These are phyloP conservation scores for Eucalyptus erythrocorys DNA, from an alignment of 345 rosid genomes.

Conservation along the genomic window DNA sequence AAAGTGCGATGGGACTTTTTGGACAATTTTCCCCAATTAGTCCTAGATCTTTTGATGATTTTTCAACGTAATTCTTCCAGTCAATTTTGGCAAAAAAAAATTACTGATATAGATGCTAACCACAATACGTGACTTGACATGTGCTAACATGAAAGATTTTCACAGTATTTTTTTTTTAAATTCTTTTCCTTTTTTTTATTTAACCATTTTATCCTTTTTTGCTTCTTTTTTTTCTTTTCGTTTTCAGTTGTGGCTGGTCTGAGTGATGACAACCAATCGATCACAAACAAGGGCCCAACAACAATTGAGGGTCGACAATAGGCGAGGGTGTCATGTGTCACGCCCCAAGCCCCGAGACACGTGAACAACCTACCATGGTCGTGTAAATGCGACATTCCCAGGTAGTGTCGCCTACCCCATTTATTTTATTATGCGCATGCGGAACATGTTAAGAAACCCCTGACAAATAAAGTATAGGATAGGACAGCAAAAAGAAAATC, in stretches of 20 bases:
- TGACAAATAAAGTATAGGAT: too few species aligned
- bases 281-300: neutral
- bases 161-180: neutral
- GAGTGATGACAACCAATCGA: neutral
- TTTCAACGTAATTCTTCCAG: rapidly evolving
- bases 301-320: neutral
- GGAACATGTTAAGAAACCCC: too few species aligned
- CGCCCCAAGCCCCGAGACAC: too few species aligned
- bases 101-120: neutral
- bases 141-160: rapidly evolving
- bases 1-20: too few species aligned
- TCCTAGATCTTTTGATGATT: too few species aligned
- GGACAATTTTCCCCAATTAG: too few species aligned
- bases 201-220: neutral
- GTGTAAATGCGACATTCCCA: too few species aligned
- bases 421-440: too few species aligned
- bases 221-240: neutral
- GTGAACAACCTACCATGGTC: too few species aligned
- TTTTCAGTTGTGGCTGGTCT: neutral
- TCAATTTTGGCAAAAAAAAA: neutral
- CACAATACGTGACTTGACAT: rapidly evolving
- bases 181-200: neutral
- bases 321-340: too few species aligned
- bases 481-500: too few species aligned
- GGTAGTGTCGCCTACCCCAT: too few species aligned